These are phyloP conservation scores for Quercus berberidifolia DNA, from an alignment of 306 rosid species.

Conservation along the genomic window DNA sequence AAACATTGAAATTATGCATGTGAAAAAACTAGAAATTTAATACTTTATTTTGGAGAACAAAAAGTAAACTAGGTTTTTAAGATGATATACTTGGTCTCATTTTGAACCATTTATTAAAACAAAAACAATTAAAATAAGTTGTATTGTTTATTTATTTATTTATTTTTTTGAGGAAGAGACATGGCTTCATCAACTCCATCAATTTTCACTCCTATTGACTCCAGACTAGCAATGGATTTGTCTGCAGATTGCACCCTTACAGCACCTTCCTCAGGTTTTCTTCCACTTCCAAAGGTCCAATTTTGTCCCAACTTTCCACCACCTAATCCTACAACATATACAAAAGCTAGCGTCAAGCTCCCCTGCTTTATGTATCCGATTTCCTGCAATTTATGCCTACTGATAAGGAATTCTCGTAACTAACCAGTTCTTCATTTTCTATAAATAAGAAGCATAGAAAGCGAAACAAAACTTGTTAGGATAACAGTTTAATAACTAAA, in stretches of 20 bases:
- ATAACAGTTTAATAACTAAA: neutral
- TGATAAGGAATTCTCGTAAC: slow-evolving; percentile 1
- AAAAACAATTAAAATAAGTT: too few species aligned
- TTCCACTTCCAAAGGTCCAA: slow-evolving; percentile 23
- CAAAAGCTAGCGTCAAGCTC: slow-evolving; percentile 57
- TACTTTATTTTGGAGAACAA: too few species aligned
- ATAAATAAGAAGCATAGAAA: neutral
- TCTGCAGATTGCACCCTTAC: slow-evolving; percentile 50
- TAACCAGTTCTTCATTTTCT: neutral
- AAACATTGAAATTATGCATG: too few species aligned
- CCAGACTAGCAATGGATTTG: slow-evolving; percentile 63
- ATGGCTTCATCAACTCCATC: slow-evolving; percentile 59
- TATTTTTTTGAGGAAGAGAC: slow-evolving; percentile 18
- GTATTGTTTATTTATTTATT: too few species aligned
- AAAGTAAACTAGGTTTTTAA: too few species aligned
- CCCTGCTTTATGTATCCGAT: slow-evolving; percentile 78
- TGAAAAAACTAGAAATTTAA: too few species aligned
- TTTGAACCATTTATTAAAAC: too few species aligned
- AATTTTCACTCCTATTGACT: slow-evolving; percentile 81
- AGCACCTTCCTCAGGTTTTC: slow-evolving; percentile 43
- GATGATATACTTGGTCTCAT: too few species aligned
- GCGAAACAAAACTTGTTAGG: too few species aligned
- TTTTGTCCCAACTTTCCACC: slow-evolving; percentile 50
- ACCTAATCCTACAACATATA: slow-evolving; percentile 68
- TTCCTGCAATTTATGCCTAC: slow-evolving; percentile 55